Conservation (phyloP, 164 flowering plant genomes). For the Aristolochia fimbriata region DNA sequence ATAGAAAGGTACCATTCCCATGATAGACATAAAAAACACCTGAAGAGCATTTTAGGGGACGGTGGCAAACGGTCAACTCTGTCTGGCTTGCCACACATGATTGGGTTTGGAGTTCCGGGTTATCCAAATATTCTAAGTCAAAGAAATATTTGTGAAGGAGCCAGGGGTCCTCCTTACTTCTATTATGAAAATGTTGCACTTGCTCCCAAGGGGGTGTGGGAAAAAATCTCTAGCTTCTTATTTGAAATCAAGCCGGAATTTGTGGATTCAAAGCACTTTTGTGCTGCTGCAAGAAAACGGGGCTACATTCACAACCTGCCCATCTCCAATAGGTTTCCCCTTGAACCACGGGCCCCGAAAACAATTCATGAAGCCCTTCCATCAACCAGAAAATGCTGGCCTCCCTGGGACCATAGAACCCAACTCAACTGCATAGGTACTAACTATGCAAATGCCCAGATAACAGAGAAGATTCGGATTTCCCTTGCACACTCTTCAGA, state of each 20-base stretch:
- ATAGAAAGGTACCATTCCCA: not conserved
- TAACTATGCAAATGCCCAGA: constrained; percentile 51
- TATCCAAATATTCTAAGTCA: constrained; percentile 8
- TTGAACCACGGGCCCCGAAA: constrained; percentile 55
- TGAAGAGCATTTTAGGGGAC: constrained; percentile 7
- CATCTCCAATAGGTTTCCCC: constrained; percentile 47
- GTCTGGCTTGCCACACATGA: constrained; percentile 4
- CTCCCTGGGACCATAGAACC: constrained; percentile 73
- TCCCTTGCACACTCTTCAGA: constrained; percentile 36
- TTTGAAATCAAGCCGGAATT: constrained; percentile 87
- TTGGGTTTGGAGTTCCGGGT: constrained; percentile 28
- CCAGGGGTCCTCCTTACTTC: constrained; percentile 76
- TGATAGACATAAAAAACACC: not conserved
- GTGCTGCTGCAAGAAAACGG: constrained; percentile 86
- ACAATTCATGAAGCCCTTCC: constrained; percentile 80
- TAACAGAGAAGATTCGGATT: constrained; percentile 59
- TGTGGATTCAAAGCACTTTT: constrained; percentile 77
- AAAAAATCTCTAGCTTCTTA: constrained; percentile 56
- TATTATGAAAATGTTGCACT: constrained; percentile 91
- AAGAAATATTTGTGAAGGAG: constrained; percentile 52
- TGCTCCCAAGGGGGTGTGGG: constrained; percentile 90
- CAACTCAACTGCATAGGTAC: constrained; percentile 76
- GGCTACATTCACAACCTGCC: constrained; percentile 93
- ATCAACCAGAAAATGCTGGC: constrained; percentile 80
- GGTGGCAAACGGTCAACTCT: constrained; percentile 1